phyloP scores from a whole-genome alignment of 129 eudicot species.

The Dittrichia graveolens region DNA sequence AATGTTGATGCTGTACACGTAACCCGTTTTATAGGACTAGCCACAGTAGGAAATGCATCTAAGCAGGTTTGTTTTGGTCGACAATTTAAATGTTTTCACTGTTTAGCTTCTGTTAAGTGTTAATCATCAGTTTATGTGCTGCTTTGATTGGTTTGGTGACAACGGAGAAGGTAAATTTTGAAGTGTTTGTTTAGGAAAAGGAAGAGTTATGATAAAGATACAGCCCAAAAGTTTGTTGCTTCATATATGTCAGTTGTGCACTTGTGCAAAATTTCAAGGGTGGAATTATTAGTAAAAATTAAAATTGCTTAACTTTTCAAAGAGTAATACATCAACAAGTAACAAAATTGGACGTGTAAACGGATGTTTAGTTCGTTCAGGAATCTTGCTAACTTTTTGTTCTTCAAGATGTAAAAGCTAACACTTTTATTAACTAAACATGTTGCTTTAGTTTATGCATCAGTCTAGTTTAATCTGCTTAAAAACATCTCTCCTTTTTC shows the following conservation, averaged over 20 bases:
- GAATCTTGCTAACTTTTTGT: too few relatives aligned
- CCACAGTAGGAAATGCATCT: conserved; percentile 85
- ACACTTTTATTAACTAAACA: too few relatives aligned
- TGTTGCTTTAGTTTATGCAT: too few relatives aligned
- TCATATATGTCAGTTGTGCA: not conserved
- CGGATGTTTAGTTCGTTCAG: too few relatives aligned
- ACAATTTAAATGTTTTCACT: not conserved
- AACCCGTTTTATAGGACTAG: conserved; percentile 93
- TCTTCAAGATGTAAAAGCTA: too few relatives aligned
- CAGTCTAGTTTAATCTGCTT: too few relatives aligned
- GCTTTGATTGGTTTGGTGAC: not conserved
- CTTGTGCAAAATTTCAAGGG: conserved; percentile 1
- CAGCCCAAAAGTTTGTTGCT: not conserved
- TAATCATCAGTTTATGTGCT: not conserved
- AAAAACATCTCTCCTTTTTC: too few relatives aligned
- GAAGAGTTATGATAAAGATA: not conserved
- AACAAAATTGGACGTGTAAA: too few relatives aligned
- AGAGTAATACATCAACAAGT: too few relatives aligned
- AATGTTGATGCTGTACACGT: conserved; percentile 76
- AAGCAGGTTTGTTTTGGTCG: conserved; percentile 65
- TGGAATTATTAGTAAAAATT: not conserved
- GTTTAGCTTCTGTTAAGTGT: conserved; percentile 4
- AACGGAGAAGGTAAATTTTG: not conserved
- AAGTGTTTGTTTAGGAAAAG: not conserved
- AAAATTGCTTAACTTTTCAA: too few relatives aligned